phyloP scores from a whole-genome alignment of 176 grass and related monocot genomes.

The Carex pumila region DNA sequence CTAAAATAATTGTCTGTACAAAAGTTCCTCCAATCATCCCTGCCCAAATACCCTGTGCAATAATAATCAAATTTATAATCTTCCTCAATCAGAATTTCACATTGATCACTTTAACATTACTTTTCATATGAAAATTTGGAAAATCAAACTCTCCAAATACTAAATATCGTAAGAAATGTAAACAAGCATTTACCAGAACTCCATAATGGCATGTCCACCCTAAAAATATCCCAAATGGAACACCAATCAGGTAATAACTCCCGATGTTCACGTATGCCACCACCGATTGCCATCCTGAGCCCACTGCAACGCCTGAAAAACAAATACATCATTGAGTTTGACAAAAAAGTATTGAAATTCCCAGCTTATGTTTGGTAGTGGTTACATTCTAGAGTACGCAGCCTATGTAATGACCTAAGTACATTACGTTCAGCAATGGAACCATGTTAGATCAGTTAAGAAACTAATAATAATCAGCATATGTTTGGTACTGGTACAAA shows the following conservation, averaged over 20 bases:
- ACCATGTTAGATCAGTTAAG: neutral
- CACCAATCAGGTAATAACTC: slow-evolving; percentile 20
- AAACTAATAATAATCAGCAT: neutral
- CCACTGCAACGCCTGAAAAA: slow-evolving; percentile 27
- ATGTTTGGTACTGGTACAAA: neutral
- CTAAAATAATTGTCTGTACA: slow-evolving; percentile 28
- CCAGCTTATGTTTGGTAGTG: too few relatives aligned
- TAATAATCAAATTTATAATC: neutral
- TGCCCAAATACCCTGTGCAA: slow-evolving; percentile 29
- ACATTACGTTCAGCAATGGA: neutral
- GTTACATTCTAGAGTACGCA: too few relatives aligned
- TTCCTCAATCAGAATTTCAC: too few relatives aligned
- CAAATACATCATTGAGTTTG: neutral
- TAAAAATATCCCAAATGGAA: slow-evolving; percentile 14
- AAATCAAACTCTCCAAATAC: neutral
- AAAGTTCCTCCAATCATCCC: slow-evolving; percentile 37
- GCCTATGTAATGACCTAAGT: neutral
- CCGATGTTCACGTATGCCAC: slow-evolving; percentile 27
- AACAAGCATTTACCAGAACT: slow-evolving; percentile 8
- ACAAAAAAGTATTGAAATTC: neutral
- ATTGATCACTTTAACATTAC: too few relatives aligned
- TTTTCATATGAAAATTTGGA: too few relatives aligned
- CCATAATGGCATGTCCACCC: slow-evolving; percentile 13
- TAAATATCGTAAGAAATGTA: neutral
- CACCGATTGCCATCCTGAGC: slow-evolving; percentile 21